phyloP scores from a whole-genome alignment of 345 rosid species.

The Cardamine occulta region DNA sequence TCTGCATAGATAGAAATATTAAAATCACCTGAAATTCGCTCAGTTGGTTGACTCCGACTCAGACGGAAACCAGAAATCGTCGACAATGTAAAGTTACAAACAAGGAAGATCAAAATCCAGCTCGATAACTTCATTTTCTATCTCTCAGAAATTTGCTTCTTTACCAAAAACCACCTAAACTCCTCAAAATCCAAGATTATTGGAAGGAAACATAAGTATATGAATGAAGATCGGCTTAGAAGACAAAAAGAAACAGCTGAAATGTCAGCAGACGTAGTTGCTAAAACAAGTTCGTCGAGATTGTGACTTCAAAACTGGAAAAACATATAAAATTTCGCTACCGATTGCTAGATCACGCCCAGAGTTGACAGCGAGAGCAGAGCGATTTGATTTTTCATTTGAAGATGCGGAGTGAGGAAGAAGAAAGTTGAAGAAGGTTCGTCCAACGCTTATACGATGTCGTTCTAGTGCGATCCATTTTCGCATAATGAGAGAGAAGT shows the following conservation, averaged over 20 bases:
- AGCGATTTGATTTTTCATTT: constrained; percentile 35
- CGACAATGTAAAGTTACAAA: constrained; percentile 46
- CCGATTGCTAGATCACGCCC: constrained; percentile 32
- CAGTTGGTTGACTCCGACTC: constrained; percentile 75
- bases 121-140: constrained; percentile 57
- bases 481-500: neutral
- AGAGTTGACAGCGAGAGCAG: constrained; percentile 45
- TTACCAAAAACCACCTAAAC: constrained; percentile 23
- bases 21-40: constrained; percentile 82
- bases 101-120: constrained; percentile 51
- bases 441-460: neutral
- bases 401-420: constrained; percentile 20
- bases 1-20: neutral
- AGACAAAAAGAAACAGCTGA: constrained; percentile 33
- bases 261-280: constrained; percentile 50
- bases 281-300: constrained; percentile 41
- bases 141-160: constrained; percentile 1
- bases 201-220: constrained; percentile 13
- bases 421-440: constrained; percentile 27
- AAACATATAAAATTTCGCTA: neutral
- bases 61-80: constrained; percentile 58
- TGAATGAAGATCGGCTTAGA: constrained; percentile 14
- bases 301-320: constrained; percentile 33
- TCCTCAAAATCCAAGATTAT: constrained; percentile 13
- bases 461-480: constrained; percentile 11